Base-by-base conservation (phyloP, 2,329 filamentous ascomycete genomes). In the Monosporascus sp. region DNA sequence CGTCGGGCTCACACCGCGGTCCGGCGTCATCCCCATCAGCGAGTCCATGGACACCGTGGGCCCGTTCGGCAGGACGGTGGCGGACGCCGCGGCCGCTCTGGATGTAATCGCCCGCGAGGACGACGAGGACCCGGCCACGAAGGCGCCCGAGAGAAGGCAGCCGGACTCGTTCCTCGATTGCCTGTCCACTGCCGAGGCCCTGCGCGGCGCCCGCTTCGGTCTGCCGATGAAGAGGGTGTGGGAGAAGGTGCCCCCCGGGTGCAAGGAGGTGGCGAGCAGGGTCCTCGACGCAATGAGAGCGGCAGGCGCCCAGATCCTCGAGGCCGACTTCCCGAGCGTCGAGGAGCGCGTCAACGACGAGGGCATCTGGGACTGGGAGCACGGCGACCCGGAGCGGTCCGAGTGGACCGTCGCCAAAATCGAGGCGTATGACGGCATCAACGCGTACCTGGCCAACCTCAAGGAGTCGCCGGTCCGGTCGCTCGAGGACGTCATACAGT, bases 321-420 rank as follows among this genome's bases (percentile, higher is more conserved):
- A 90, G 62, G 78, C 78, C 26, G 87, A 91, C 64, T 76, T 91
- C 2, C 82, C 83, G 22, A 74, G 83, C 64, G 80, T 83, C 61
- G 68, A 84, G 62, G 80, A 72, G 0, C 81, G 89, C 24, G 78
- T 91, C 14, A 81, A 79, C 34, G 85, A 83, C 0, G 67, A 80
- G 48, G 85, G 85, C n/a, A 31, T 7, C 43, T 91, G 87, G 87
- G 76, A 91, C 67, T 91, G 88, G 80, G 85, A 88, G 61, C 87
- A 83, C 57, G 86, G 86, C 16, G 83, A 74, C 61, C 72, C 83
- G n/a, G 89, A 90, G 56, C 82, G 90, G 69, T 89, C 84, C 16
- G 87, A 90, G 66, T 90, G 86, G 69, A 88, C 84, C 0, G 82
- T 86, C 48, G 76, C 91, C 59, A 90, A 89, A 67, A 82, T 85